Evolutionary conservation across 805 yeast species (phyloP), one percentile per base, ranked within the genome.

Genomic region (Saccharomycopsis oosterbeekiorum): DNA sequence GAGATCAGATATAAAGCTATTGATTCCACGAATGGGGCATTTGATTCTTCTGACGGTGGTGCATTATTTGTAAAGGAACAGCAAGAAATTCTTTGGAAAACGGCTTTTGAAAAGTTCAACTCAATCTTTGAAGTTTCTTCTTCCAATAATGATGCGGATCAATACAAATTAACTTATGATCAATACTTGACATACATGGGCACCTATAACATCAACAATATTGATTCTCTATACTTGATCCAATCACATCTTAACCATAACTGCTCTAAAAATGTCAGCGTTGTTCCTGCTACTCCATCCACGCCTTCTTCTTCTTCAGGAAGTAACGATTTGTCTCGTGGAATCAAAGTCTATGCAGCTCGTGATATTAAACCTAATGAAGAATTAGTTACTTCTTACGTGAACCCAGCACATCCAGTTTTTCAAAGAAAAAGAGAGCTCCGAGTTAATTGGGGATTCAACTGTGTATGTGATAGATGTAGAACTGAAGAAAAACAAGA

Each of bases 391-490:
- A 83, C 88, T 1, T 78, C 86, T 1, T 89, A 89, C 67, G 88
- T 88, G 1, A 83, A 86, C 66, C 89, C 91, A 1, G 70, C 74
- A 5, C 84, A 82, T 67, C 80, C 83, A 1, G 80, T 84, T 9
- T 81, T 78, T 55, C 82, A 84, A 62, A 79, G 96, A 65, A 84
- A 82, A 67, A 71, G 86, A 65, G 84, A 81, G 65, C 74, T 89
- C 57, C 73, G 92, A 62, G 82, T 84, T 12, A 85, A 86, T 67
- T 89, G 90, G 89, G 96, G 96, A 3, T 89, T 89, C 70, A 68
- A 79, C 19, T 89, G 96, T 71, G 71, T 70, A 29, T 89, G 96
- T 70, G 67, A 71, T 12, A 80, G 86, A 65, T 89, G 96, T 71
- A 79, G 80, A 67, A 74, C 74, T 8, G 92, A 87, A 64, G 69